Base-by-base conservation (phyloP, 805 yeast species). In the Saccharomycopsis vini region DNA sequence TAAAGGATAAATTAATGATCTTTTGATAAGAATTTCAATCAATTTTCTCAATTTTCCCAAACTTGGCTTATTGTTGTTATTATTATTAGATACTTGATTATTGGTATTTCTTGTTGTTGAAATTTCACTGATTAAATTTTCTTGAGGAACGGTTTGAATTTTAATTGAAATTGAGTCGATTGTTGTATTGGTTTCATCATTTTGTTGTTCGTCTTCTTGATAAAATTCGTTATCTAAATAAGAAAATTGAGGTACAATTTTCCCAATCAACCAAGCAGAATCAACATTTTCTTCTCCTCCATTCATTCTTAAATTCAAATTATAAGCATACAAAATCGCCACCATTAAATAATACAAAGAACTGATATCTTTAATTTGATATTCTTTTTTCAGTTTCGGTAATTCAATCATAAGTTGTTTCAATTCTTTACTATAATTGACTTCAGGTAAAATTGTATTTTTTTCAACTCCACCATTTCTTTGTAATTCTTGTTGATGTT, bases 251-350 rank as follows among this genome's bases (percentile, higher is more conserved):
- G 97, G 95, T 0, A 79, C 65, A 19, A 92, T 54, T 52, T 82
- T 88, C 1, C 98, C 98, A 3, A 92, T 72, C 0, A 90, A 79
- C 98, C 98, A 92, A 0, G 94, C 86, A 45, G 95, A 82, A 60
- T 92, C 98, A 3, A 84, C 77, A 15, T 77, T 86, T 42, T 77
- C 74, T 16, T 48, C 51, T n/a, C 79, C 80, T 55, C 74, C 77
- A 30, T 81, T 86, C 43, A 82, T 81, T 30, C 96, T 65, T 40
- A 72, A 61, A 50, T 92, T 97, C 57, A 80, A 88, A 42, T 74
- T 72, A 53, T 77, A 83, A 1, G 82, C 77, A 61, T 83, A 92
- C 16, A 92, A 52, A 1, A 89, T 50, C 19, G 84, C 75, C 0
- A 87, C 57, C 1, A 90, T 59, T 0, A 84, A 69, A 33, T 79